Percentiles rank a stretch among this genome's conserved stretches.
Evolutionary conservation across 2,329 filamentous ascomycete species (phyloP).

Genomic region (Madurella mycetomatis): DNA sequence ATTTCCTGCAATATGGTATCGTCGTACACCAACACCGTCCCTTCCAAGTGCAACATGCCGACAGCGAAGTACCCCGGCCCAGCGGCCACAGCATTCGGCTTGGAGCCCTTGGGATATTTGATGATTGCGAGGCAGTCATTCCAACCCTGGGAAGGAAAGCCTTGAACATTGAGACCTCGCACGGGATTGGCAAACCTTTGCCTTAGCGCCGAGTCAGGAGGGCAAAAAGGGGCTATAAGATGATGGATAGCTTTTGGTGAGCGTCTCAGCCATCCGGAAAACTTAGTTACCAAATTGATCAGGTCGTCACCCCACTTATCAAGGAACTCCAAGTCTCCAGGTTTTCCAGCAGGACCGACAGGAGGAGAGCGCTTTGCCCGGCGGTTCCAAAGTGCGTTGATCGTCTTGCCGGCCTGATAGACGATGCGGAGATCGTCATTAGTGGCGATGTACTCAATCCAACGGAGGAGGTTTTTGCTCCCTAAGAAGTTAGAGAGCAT

Average conservation of each 20-base stretch:
- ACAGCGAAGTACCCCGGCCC: constrained; percentile 17
- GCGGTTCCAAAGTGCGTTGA: constrained; percentile 14
- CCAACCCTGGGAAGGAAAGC: constrained; percentile 17
- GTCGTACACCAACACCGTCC: constrained; percentile 21
- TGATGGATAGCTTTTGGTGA: constrained; percentile 23
- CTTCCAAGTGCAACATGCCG: constrained; percentile 7
- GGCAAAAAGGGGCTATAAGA: constrained; percentile 28
- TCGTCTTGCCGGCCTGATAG: constrained; percentile 24
- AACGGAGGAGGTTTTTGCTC: constrained; percentile 16
- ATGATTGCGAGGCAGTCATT: constrained; percentile 26
- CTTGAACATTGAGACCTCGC: constrained; percentile 21
- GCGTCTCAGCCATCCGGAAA: constrained; percentile 14
- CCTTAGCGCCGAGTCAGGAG: constrained; percentile 20
- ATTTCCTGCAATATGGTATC: constrained; percentile 21
- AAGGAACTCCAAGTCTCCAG: constrained; percentile 15
- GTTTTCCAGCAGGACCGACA: not conserved
- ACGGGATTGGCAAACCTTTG: constrained; percentile 19
- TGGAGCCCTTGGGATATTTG: constrained; percentile 10
- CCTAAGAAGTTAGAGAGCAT: constrained; percentile 22
- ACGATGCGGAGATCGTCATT: constrained; percentile 20
- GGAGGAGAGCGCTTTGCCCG: constrained; percentile 12
- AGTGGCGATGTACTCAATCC: constrained; percentile 24
- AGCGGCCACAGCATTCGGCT: constrained; percentile 10
- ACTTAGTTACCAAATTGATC: constrained; percentile 23
- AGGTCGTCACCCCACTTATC: constrained; percentile 26